Percentiles rank a stretch among this genome's conserved stretches.
These are phyloP conservation scores for Fragaria iinumae DNA, from an alignment of 306 rosid genomes.

Conservation along the genomic window DNA sequence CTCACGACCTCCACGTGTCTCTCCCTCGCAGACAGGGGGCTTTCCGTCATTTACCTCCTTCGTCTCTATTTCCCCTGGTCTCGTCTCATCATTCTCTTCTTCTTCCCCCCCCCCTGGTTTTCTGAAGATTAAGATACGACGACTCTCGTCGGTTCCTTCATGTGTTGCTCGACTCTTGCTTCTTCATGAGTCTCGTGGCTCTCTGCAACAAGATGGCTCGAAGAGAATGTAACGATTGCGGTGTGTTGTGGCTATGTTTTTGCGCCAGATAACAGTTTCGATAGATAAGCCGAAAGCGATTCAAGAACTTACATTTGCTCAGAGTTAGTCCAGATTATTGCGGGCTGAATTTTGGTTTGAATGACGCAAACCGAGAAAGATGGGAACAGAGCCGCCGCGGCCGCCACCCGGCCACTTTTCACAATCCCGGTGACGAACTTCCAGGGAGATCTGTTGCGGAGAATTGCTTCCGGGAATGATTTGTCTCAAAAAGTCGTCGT, in stretches of 20 bases:
- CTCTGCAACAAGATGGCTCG: background rate
- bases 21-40: background rate
- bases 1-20: conserved; percentile 41
- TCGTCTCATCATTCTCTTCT: too few relatives aligned
- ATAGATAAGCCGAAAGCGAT: background rate
- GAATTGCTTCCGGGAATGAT: conserved; percentile 32
- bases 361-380: conserved; percentile 48
- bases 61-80: too few relatives aligned
- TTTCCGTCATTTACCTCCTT: conserved; percentile 17
- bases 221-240: conserved; percentile 23
- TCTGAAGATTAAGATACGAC: background rate
- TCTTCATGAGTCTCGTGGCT: background rate
- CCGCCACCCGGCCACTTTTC: conserved; percentile 18
- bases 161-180: background rate
- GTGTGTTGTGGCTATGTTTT: background rate
- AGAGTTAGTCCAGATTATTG: too few relatives aligned
- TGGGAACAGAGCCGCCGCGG: conserved; percentile 17
- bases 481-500: conserved; percentile 19
- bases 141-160: background rate
- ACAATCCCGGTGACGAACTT: conserved; percentile 26
- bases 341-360: background rate
- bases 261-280: background rate
- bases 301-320: background rate
- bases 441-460: conserved; percentile 46
- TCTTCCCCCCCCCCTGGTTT: background rate